Evolutionary conservation across 129 eudicot genomes (phyloP).

Genomic region (Arctium lappa): DNA sequence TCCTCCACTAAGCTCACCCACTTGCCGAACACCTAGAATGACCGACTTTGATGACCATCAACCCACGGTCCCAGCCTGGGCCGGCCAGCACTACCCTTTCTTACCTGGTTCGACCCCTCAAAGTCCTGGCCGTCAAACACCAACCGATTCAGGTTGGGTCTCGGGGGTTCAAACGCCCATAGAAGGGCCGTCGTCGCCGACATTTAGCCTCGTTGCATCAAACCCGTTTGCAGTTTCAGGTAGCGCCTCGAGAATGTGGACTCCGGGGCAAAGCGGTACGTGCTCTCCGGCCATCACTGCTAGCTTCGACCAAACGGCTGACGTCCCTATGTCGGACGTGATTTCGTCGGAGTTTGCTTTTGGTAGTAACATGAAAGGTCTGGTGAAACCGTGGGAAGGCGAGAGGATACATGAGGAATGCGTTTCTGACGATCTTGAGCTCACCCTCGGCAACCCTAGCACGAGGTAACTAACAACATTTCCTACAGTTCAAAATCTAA

Average conservation of each 20-base stretch:
- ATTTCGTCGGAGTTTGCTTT: conserved; percentile 90
- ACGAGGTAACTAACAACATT: conserved; percentile 71
- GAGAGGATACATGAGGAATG: conserved; percentile 95
- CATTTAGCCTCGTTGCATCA: conserved; percentile 77
- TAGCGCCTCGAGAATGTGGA: conserved; percentile 78
- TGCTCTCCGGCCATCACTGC: conserved; percentile 71
- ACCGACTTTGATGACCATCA: conserved; percentile 28
- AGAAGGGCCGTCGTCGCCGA: conserved; percentile 84
- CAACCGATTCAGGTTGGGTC: conserved; percentile 81
- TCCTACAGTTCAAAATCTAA: not conserved
- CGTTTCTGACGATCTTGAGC: conserved; percentile 88
- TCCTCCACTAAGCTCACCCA: conserved; percentile 91
- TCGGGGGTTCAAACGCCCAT: conserved; percentile 48
- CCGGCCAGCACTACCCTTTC: conserved; percentile 50
- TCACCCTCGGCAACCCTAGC: conserved; percentile 84
- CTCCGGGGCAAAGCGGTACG: conserved; percentile 87
- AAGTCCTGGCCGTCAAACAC: conserved; percentile 86
- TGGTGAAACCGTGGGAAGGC: conserved; percentile 95
- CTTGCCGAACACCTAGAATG: conserved; percentile 74
- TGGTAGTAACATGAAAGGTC: conserved; percentile 45
- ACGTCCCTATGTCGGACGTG: conserved; percentile 81
- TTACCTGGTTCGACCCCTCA: conserved; percentile 83
- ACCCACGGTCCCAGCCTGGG: not conserved
- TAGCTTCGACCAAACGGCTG: conserved; percentile 65
- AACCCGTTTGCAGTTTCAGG: conserved; percentile 46